Percentiles rank a stretch among this genome's conserved stretches.
Evolutionary conservation across 371 early-diverging fungal genomes (phyloP).

Genomic region (Actinomucor elegans): DNA sequence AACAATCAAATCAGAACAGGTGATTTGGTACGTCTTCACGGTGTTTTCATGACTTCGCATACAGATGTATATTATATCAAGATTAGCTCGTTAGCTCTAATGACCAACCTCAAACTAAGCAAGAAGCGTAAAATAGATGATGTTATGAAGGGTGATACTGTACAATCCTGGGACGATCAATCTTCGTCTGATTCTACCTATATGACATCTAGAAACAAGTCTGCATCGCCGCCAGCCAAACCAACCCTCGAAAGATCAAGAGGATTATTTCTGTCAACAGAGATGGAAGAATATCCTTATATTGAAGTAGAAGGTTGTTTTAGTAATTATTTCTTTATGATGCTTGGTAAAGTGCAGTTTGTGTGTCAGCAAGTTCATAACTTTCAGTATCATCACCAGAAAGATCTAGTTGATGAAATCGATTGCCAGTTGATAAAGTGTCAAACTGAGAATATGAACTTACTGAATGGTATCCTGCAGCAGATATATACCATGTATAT

Average conservation of each 20-base stretch:
- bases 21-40: conserved; percentile 6
- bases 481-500: background rate
- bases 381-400: too few relatives aligned
- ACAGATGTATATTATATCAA: conserved; percentile 6
- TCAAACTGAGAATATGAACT: background rate
- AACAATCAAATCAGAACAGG: conserved; percentile 6
- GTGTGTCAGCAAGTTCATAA: background rate
- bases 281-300: background rate
- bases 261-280: too few relatives aligned
- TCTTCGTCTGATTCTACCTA: background rate
- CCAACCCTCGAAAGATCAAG: background rate
- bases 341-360: conserved; percentile 8
- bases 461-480: background rate
- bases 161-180: background rate
- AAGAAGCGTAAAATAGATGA: conserved; percentile 9
- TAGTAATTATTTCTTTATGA: conserved; percentile 12
- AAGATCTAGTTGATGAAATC: background rate
- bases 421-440: background rate
- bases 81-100: background rate
- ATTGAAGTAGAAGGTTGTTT: conserved; percentile 8
- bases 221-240: background rate
- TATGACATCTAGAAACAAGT: too few relatives aligned
- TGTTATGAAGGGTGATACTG: background rate
- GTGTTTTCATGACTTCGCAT: conserved; percentile 3
- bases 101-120: background rate